Evolutionary conservation across 352 stramenopile species (phyloP).

Genomic region (Pythium grandisporangium): DNA sequence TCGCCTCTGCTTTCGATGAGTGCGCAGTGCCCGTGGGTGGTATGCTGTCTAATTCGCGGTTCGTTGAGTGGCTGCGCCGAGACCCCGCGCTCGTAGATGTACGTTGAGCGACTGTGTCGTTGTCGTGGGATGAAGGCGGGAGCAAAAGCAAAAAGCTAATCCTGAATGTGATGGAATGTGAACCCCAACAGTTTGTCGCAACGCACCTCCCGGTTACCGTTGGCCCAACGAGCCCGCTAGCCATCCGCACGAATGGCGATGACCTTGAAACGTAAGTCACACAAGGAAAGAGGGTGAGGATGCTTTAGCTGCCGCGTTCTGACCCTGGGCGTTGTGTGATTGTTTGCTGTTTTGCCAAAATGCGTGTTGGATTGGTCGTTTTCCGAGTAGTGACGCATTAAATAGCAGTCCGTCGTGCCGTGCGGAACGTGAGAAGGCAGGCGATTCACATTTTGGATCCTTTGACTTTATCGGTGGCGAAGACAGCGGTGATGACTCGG

Average conservation of each 20-base stretch:
- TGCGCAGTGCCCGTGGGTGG: conserved; percentile 44
- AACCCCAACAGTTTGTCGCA: conserved; percentile 26
- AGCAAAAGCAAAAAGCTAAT: too few species aligned
- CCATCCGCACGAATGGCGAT: conserved; percentile 31
- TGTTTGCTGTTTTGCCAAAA: too few species aligned
- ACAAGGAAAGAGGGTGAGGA: too few species aligned
- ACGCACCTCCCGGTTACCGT: conserved; percentile 31
- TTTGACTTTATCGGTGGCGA: conserved; percentile 80
- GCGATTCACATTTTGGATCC: conserved; percentile 34
- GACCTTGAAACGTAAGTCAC: too few species aligned
- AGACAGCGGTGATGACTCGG: conserved; percentile 74
- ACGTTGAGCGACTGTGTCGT: not conserved
- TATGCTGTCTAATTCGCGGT: conserved; percentile 48
- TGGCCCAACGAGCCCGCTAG: conserved; percentile 20
- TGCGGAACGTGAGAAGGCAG: conserved; percentile 15
- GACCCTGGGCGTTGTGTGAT: too few species aligned
- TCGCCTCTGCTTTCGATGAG: conserved; percentile 78
- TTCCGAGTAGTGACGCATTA: conserved; percentile 36
- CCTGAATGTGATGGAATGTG: not conserved
- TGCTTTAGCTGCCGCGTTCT: too few species aligned
- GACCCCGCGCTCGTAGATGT: conserved; percentile 63
- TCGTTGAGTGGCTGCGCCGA: conserved; percentile 67
- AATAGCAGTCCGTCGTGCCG: conserved; percentile 69
- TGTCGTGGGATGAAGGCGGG: not conserved
- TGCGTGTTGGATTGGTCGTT: not conserved